phyloP scores from a whole-genome alignment of 2,329 filamentous ascomycete genomes.

The Massarina eburnea region DNA sequence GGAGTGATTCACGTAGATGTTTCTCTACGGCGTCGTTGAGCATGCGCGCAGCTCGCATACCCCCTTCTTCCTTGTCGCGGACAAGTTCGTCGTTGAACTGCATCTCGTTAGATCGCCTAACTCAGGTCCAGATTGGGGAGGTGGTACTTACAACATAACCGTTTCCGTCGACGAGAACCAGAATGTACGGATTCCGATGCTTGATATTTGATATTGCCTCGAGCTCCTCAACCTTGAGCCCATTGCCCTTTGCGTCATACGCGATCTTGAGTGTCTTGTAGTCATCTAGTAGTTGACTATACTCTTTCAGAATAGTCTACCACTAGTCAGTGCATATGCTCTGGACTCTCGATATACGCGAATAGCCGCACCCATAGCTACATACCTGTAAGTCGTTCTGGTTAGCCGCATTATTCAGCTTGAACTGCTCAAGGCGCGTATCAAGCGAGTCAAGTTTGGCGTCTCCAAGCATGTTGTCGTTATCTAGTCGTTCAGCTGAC shows the following conservation, averaged over 20 bases:
- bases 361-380: neutral
- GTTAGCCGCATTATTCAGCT: constrained; percentile 20
- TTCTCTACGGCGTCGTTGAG: constrained; percentile 55
- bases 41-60: constrained; percentile 56
- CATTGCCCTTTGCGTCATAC: constrained; percentile 57
- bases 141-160: constrained; percentile 49
- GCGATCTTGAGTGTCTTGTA: constrained; percentile 60
- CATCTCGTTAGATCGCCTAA: constrained; percentile 2
- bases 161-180: constrained; percentile 65
- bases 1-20: constrained; percentile 22
- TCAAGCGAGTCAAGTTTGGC: constrained; percentile 28
- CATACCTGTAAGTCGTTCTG: constrained; percentile 15
- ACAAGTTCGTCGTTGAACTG: constrained; percentile 56
- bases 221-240: constrained; percentile 36
- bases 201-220: constrained; percentile 8
- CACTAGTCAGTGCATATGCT: constrained; percentile 8
- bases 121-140: neutral
- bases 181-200: constrained; percentile 59
- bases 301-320: constrained; percentile 42
- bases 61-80: constrained; percentile 54
- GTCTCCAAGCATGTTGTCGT: constrained; percentile 22
- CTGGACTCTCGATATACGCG: neutral
- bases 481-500: neutral
- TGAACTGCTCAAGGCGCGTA: constrained; percentile 32
- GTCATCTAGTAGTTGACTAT: constrained; percentile 52